Evolutionary conservation across 2,329 filamentous ascomycete genomes (phyloP).

Genomic region (Hymenoscyphus infarciens): DNA sequence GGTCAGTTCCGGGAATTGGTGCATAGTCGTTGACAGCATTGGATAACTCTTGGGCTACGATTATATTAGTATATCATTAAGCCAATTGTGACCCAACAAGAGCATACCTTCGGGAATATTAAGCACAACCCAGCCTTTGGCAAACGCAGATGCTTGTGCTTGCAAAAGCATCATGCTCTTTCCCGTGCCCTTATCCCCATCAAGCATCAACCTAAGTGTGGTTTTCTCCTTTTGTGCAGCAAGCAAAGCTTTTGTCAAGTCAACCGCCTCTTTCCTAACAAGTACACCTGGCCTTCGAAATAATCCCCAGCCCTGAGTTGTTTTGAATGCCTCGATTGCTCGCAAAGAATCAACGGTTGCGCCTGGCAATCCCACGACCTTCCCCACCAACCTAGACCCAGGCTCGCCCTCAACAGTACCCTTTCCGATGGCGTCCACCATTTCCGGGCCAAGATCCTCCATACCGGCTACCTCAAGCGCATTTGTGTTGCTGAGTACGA

Average conservation of each 20-base stretch:
- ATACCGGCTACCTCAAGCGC: slow-evolving; percentile 74
- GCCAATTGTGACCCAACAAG: not conserved
- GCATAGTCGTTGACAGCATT: slow-evolving; percentile 79
- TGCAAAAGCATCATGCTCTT: slow-evolving; percentile 88
- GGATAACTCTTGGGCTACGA: slow-evolving; percentile 71
- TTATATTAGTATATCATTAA: slow-evolving; percentile 14
- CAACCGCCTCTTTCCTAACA: slow-evolving; percentile 72
- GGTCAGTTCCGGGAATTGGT: slow-evolving; percentile 55
- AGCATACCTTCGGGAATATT: slow-evolving; percentile 80
- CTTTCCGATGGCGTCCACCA: slow-evolving; percentile 50
- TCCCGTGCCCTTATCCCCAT: slow-evolving; percentile 70
- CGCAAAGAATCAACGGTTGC: slow-evolving; percentile 74
- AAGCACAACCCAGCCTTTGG: slow-evolving; percentile 85
- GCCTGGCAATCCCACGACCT: slow-evolving; percentile 66
- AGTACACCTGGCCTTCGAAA: slow-evolving; percentile 80
- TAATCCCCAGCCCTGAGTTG: slow-evolving; percentile 80
- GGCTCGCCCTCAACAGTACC: slow-evolving; percentile 51
- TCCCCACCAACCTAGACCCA: slow-evolving; percentile 49
- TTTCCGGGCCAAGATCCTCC: slow-evolving; percentile 53
- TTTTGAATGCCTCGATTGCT: slow-evolving; percentile 85
- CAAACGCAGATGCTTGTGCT: slow-evolving; percentile 73
- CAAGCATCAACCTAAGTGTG: slow-evolving; percentile 63
- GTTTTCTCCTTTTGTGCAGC: slow-evolving; percentile 49
- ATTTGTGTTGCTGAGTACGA: slow-evolving; percentile 92
- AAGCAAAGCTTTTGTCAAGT: slow-evolving; percentile 63